phyloP scores from a whole-genome alignment of 2,329 filamentous ascomycete species.

The Penicillium vulpinum region DNA sequence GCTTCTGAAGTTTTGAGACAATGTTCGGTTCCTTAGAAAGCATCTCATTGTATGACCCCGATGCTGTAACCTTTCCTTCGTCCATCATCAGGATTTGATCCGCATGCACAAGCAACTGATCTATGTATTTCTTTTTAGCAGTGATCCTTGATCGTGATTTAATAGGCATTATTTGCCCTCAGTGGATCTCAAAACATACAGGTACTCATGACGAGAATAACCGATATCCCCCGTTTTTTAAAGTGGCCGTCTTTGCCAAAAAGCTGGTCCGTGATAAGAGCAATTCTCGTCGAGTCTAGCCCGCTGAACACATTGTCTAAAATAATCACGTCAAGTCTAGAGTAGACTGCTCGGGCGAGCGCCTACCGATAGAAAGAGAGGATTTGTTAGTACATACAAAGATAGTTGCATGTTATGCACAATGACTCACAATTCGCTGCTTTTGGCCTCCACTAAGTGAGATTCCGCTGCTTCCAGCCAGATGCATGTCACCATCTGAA shows the following conservation, averaged over 20 bases:
- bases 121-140: not conserved
- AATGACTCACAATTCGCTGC: constrained; percentile 29
- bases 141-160: not conserved
- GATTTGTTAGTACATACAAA: not conserved
- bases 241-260: not conserved
- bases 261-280: not conserved
- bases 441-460: constrained; percentile 48
- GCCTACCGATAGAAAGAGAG: not conserved
- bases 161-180: not conserved
- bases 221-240: not conserved
- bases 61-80: not conserved
- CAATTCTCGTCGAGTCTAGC: not conserved
- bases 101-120: not conserved
- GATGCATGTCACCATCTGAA: constrained; percentile 33
- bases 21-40: not conserved
- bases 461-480: constrained; percentile 45
- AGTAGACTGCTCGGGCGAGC: constrained; percentile 13
- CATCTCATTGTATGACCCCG: not conserved
- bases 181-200: not conserved
- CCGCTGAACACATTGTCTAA: constrained; percentile 12
- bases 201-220: not conserved
- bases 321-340: constrained; percentile 1
- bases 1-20: not conserved
- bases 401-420: not conserved
- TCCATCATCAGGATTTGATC: not conserved